phyloP scores from a whole-genome alignment of 495 filamentous ascomycete genomes.

The Aspergillus ostianus region DNA sequence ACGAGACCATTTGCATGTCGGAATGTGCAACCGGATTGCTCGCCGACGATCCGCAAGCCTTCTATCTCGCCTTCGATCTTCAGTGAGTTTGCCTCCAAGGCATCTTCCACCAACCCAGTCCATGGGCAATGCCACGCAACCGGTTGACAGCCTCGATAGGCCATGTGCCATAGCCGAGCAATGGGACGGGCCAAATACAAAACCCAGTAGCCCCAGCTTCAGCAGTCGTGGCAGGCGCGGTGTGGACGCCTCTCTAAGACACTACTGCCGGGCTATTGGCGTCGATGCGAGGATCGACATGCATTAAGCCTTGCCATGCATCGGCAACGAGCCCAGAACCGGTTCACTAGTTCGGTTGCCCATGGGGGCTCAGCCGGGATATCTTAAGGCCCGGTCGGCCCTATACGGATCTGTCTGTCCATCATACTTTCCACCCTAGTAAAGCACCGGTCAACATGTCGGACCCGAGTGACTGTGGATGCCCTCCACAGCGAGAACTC shows the following conservation, averaged over 20 bases:
- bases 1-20: background rate
- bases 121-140: background rate
- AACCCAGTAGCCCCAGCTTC: background rate
- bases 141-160: too few species aligned
- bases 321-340: background rate
- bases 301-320: background rate
- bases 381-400: background rate
- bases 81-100: background rate
- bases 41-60: background rate
- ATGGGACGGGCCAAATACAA: background rate
- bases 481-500: constrained; percentile 9
- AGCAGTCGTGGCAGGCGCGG: background rate
- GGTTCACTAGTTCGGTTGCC: background rate
- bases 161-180: background rate
- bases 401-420: background rate
- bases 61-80: background rate
- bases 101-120: background rate
- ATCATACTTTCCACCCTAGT: background rate
- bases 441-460: background rate
- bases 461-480: background rate
- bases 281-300: background rate
- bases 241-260: background rate
- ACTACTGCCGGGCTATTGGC: background rate
- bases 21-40: background rate
- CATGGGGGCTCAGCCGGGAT: background rate